Conservation (phyloP, 345 rosid species). For the Pugionium cornutum region DNA sequence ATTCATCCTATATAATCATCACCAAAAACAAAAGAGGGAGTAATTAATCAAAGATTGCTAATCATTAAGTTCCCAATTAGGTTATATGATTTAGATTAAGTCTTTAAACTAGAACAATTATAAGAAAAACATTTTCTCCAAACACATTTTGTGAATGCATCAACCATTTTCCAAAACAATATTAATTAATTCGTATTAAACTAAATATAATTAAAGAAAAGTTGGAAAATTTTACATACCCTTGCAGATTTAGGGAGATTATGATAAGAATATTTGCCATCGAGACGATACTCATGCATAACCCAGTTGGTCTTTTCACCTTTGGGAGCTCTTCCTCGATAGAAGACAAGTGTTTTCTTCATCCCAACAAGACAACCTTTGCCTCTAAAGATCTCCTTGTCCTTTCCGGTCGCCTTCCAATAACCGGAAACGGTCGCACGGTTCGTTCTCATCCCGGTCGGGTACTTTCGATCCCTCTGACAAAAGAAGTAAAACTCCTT, state of each 20-base stretch:
- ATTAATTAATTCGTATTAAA: too few species aligned
- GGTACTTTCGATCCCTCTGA: constrained; percentile 86
- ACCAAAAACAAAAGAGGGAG: neutral
- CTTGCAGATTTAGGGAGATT: constrained; percentile 65
- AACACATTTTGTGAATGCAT: constrained; percentile 3
- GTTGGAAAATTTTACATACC: constrained; percentile 45
- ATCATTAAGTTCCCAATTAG: neutral
- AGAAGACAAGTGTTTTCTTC: constrained; percentile 99
- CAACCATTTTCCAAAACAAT: neutral
- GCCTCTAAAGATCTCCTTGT: constrained; percentile 77
- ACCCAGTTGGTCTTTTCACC: constrained; percentile 97
- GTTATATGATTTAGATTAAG: constrained; percentile 15
- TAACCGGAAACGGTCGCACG: constrained; percentile 90
- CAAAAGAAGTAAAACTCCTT: constrained; percentile 94
- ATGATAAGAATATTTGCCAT: constrained; percentile 75
- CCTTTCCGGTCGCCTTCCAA: constrained; percentile 99
- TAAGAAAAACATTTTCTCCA: constrained; percentile 1
- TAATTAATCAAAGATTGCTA: constrained; percentile 5
- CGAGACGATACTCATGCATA: constrained; percentile 92
- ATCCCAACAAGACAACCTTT: constrained; percentile 77
- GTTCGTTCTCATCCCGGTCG: constrained; percentile 97
- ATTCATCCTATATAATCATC: constrained; percentile 62
- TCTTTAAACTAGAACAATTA: constrained; percentile 15
- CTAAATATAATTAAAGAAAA: neutral
- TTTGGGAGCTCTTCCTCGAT: constrained; percentile 92